These are phyloP conservation scores for Pezizomycotina sp. DNA, from an alignment of 2,329 filamentous ascomycete genomes.

Conservation along the genomic window DNA sequence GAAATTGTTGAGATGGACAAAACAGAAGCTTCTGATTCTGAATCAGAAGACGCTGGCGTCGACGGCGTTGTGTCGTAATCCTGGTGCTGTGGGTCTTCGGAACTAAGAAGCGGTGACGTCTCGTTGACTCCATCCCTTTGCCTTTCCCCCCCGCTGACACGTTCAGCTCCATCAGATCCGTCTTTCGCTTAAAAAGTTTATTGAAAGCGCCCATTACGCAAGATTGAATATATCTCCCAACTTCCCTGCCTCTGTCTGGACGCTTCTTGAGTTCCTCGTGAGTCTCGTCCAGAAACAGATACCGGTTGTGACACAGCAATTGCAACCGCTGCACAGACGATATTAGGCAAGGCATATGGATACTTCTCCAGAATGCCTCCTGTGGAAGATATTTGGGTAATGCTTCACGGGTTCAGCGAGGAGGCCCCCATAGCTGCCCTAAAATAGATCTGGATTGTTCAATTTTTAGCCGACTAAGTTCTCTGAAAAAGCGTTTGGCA, in stretches of 20 bases:
- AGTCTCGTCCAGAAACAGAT: slow-evolving; percentile 87
- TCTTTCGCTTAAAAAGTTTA: slow-evolving; percentile 4
- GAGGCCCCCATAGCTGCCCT: slow-evolving; percentile 77
- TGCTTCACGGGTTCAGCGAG: slow-evolving; percentile 72
- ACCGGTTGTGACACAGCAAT: slow-evolving; percentile 59
- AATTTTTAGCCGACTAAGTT: too few relatives aligned
- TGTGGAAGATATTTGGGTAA: slow-evolving; percentile 57
- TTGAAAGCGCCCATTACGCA: slow-evolving; percentile 25
- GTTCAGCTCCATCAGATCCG: background rate
- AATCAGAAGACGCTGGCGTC: slow-evolving; percentile 25
- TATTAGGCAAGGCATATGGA: slow-evolving; percentile 79
- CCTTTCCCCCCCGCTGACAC: background rate
- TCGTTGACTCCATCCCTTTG: background rate
- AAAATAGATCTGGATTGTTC: slow-evolving; percentile 55
- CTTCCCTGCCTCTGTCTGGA: slow-evolving; percentile 57
- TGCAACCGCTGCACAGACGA: slow-evolving; percentile 72
- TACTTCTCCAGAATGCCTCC: slow-evolving; percentile 70
- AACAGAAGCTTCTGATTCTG: slow-evolving; percentile 25
- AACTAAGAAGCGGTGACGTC: slow-evolving; percentile 23
- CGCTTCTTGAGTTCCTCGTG: slow-evolving; percentile 65
- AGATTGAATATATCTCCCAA: slow-evolving; percentile 56
- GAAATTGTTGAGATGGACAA: slow-evolving; percentile 1
- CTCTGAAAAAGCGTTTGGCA: too few relatives aligned
- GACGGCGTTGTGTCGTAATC: slow-evolving; percentile 22
- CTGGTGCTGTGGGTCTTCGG: background rate